Evolutionary conservation across 2,329 filamentous ascomycete genomes (phyloP).

Genomic region (Fusarium xylarioides): DNA sequence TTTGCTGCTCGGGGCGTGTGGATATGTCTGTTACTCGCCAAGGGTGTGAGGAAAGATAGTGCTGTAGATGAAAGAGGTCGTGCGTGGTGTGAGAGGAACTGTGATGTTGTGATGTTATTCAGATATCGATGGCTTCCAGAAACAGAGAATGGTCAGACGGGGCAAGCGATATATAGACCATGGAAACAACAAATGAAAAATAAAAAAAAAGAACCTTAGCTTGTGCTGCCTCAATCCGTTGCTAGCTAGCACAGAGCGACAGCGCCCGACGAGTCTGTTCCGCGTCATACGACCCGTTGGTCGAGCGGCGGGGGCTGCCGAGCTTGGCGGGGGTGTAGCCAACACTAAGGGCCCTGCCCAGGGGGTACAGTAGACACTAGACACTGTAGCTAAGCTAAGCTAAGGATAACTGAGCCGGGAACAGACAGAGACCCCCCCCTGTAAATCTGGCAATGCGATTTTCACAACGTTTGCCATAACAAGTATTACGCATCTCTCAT

Average conservation of each 20-base stretch:
- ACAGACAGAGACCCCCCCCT: not conserved
- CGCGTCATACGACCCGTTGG: constrained; percentile 43
- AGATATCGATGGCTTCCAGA: constrained; percentile 24
- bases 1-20: constrained; percentile 23
- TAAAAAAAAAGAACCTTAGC: not conserved
- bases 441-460: not conserved
- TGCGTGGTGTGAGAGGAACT: constrained; percentile 31
- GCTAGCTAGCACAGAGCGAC: constrained; percentile 24
- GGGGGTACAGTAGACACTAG: not conserved
- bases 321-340: constrained; percentile 27
- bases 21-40: not conserved
- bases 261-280: constrained; percentile 41
- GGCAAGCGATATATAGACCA: constrained; percentile 43
- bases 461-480: not conserved
- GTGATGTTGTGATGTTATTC: constrained; percentile 28
- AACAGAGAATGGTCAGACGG: constrained; percentile 42
- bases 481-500: not conserved
- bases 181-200: not conserved
- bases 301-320: constrained; percentile 42
- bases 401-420: not conserved
- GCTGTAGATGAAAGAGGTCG: constrained; percentile 1
- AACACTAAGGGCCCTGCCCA: not conserved
- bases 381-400: not conserved
- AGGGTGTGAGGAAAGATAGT: not conserved
- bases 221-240: not conserved